Evolutionary conservation across 1,284 basidiomycete genomes (phyloP).

Genomic region (Golubevia sp.): DNA sequence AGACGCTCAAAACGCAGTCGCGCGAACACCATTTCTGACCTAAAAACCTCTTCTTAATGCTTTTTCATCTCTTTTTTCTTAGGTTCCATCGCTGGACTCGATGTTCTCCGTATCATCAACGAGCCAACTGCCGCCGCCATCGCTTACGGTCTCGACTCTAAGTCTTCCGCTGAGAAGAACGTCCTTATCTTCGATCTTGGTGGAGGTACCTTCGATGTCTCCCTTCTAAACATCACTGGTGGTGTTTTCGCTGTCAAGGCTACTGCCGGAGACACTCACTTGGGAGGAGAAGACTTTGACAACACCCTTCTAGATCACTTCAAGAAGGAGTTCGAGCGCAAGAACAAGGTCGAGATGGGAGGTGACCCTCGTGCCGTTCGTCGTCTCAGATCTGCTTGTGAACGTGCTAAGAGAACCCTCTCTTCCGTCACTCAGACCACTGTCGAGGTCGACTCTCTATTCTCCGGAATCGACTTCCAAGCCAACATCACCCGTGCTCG

Average conservation of each 20-base stretch:
- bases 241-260: slow-evolving; percentile 73
- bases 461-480: slow-evolving; percentile 59
- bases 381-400: slow-evolving; percentile 93
- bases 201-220: slow-evolving; percentile 80
- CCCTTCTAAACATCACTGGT: slow-evolving; percentile 70
- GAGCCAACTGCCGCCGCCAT: slow-evolving; percentile 66
- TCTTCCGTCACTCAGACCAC: slow-evolving; percentile 86
- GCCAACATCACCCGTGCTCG: slow-evolving; percentile 73
- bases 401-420: slow-evolving; percentile 98
- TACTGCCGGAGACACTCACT: slow-evolving; percentile 67
- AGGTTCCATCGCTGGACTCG: slow-evolving; percentile 71
- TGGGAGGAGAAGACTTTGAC: slow-evolving; percentile 94
- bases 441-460: slow-evolving; percentile 61
- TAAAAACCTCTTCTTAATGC: background rate
- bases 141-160: slow-evolving; percentile 67
- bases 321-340: slow-evolving; percentile 74
- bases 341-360: slow-evolving; percentile 84
- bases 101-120: slow-evolving; percentile 74
- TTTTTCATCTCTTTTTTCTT: slow-evolving; percentile 37
- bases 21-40: slow-evolving; percentile 1
- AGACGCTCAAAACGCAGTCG: too few relatives aligned
- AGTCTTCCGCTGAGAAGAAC: slow-evolving; percentile 74
- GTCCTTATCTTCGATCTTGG: slow-evolving; percentile 99
- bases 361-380: slow-evolving; percentile 93
- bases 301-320: slow-evolving; percentile 91